A percentile compares a stretch with the other conserved stretches of the same genome.
These are phyloP conservation scores for Agapanthus africanus DNA, from an alignment of 106 monocot species.

Conservation along the genomic window DNA sequence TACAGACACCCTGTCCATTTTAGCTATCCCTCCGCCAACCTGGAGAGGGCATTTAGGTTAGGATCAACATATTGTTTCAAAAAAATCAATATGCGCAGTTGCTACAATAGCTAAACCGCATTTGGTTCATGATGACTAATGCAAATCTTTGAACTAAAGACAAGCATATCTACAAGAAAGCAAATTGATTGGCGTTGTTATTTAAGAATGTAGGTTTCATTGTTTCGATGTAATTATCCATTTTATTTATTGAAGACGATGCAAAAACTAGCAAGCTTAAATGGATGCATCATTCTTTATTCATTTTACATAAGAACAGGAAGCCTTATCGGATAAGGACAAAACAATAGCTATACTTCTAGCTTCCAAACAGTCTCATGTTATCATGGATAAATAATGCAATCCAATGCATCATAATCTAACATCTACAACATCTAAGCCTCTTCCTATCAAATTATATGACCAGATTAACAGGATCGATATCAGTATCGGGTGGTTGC, in stretches of 20 bases:
- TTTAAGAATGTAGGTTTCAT: too few species aligned
- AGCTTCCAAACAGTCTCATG: not conserved
- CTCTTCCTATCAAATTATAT: too few species aligned
- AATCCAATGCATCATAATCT: too few species aligned
- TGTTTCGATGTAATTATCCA: too few species aligned
- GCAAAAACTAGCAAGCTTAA: not conserved
- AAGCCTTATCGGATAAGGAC: not conserved
- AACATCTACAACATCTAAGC: conserved; percentile 1
- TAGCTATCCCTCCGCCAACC: not conserved
- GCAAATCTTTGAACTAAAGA: not conserved
- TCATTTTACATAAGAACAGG: not conserved
- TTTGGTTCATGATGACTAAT: not conserved
- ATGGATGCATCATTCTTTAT: not conserved
- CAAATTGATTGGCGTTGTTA: too few species aligned
- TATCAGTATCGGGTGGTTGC: too few species aligned
- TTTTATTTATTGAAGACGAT: not conserved
- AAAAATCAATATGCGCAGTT: not conserved
- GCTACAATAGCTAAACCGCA: not conserved
- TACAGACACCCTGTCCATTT: not conserved
- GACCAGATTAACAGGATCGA: too few species aligned
- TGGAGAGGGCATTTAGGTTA: not conserved
- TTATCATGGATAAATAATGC: too few species aligned
- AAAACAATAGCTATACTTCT: not conserved
- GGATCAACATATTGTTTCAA: not conserved
- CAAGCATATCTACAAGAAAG: not conserved